Evolutionary conservation across 495 filamentous ascomycete species (phyloP), one percentile per base, ranked within the genome.

Genomic region (Bombardia bombarda): DNA sequence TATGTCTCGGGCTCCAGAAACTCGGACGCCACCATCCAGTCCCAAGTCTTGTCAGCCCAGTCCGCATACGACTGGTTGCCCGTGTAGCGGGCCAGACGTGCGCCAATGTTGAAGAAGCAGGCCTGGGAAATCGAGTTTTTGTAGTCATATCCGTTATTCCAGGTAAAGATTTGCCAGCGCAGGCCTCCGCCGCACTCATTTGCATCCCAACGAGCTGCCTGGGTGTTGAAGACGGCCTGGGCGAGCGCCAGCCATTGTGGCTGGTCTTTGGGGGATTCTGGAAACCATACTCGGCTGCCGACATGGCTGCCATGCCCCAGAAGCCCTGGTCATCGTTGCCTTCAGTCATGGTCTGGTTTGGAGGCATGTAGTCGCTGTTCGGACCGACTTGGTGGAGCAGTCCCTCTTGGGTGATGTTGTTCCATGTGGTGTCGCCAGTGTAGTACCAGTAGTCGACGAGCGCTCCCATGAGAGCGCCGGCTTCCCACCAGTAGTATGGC

Each of bases 81-180:
- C 3, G 84, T 89, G 55, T 84, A 87, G 13, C 69, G 66, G 1
- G 81, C 83, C 4, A 90, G 65, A 19, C 86, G 75, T 8, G 84
- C 74, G 2, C 76, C 78, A 2, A 90, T 67, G 50, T 84, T 80
- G 63, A 87, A 87, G 53, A 86, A 79, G 33, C 76, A 75, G 0
- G 77, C 83, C 44, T 84, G 84, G 1, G 79, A 77, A 16, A 85
- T 73, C 26, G 78, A 72, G 56, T 89, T 89, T 57, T 87, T 87
- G 61, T 80, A 86, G 43, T 78, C 72, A 60, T 84, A 92, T 1
- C 87, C 88, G 8, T 70, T 78, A 64, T 89, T 86, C 62, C 82
- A 88, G 3, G 76, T 71, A 60, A 77, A 87, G 32, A 92, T 84
- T 67, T 93, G 87, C 87, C 87, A 93, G 24, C 81, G 71, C 37